phyloP scores from a whole-genome alignment of 2,329 filamentous ascomycete genomes.

The Volutella citrinella region DNA sequence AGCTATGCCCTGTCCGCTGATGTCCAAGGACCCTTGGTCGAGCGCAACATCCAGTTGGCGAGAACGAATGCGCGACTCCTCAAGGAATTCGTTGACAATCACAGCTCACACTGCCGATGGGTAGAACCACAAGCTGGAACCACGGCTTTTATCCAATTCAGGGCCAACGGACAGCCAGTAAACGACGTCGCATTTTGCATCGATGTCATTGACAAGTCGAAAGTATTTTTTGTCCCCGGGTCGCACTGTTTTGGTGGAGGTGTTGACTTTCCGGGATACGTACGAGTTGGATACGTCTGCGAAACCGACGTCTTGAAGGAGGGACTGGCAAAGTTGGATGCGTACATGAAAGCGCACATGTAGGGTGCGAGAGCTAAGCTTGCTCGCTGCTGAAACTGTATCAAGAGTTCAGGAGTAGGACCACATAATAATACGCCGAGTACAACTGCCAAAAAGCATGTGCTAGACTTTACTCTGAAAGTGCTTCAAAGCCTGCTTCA shows the following conservation, averaged over 20 bases:
- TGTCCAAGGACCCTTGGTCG: slow-evolving; percentile 40
- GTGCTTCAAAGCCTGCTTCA: too few species aligned
- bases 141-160: slow-evolving; percentile 73
- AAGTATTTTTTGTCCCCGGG: slow-evolving; percentile 73
- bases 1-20: slow-evolving; percentile 63
- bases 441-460: too few species aligned
- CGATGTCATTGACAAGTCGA: slow-evolving; percentile 63
- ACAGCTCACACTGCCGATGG: slow-evolving; percentile 65
- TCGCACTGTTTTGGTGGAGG: slow-evolving; percentile 67
- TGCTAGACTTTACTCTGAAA: too few species aligned
- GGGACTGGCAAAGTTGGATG: slow-evolving; percentile 52
- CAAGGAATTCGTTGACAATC: slow-evolving; percentile 63
- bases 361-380: slow-evolving; percentile 2
- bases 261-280: slow-evolving; percentile 68
- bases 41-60: slow-evolving; percentile 60
- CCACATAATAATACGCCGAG: too few species aligned
- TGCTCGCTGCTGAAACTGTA: not conserved
- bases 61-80: slow-evolving; percentile 64
- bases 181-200: slow-evolving; percentile 72
- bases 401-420: too few species aligned
- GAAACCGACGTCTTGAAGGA: slow-evolving; percentile 66
- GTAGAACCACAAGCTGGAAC: slow-evolving; percentile 75
- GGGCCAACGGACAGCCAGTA: slow-evolving; percentile 56
- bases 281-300: slow-evolving; percentile 74
- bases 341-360: slow-evolving; percentile 33